Conservation (phyloP, 768 basidiomycete species). For the Mycena latifolia region DNA sequence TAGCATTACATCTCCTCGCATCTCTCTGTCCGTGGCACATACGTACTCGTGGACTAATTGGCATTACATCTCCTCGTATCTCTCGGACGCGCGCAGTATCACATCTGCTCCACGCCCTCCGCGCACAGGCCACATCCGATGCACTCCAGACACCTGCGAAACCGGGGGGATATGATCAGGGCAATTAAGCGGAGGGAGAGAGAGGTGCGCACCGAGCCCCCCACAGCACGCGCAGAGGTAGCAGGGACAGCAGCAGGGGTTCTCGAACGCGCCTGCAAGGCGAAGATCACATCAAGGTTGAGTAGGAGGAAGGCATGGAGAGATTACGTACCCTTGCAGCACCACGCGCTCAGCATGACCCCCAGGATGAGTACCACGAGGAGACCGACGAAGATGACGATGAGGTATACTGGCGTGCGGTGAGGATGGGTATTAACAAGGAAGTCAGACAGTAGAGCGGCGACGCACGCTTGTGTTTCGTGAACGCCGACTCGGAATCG, state of each 20-base stretch:
- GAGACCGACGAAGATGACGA: slow-evolving; percentile 74
- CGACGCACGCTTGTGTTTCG: slow-evolving; percentile 56
- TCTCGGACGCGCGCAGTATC: too few species aligned
- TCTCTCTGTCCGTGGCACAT: too few species aligned
- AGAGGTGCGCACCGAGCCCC: slow-evolving; percentile 62
- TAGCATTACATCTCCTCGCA: too few species aligned
- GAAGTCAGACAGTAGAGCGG: background rate
- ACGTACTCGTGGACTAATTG: too few species aligned
- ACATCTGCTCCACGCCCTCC: slow-evolving; percentile 54
- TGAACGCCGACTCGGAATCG: slow-evolving; percentile 49
- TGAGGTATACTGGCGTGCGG: slow-evolving; percentile 65
- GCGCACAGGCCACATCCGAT: slow-evolving; percentile 78
- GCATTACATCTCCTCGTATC: too few species aligned
- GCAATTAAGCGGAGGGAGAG: too few species aligned
- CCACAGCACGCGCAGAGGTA: slow-evolving; percentile 82
- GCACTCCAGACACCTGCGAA: slow-evolving; percentile 71
- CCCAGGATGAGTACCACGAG: slow-evolving; percentile 65
- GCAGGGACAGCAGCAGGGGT: slow-evolving; percentile 77
- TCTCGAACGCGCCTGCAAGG: slow-evolving; percentile 64
- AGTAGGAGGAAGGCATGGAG: background rate
- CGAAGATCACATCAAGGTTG: background rate
- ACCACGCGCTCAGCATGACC: slow-evolving; percentile 74
- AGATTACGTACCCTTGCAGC: slow-evolving; percentile 64
- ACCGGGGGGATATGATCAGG: background rate
- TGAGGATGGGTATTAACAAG: background rate